Conservation (phyloP, 805 yeast genomes). For the Saccharomycopsis capsularis region DNA sequence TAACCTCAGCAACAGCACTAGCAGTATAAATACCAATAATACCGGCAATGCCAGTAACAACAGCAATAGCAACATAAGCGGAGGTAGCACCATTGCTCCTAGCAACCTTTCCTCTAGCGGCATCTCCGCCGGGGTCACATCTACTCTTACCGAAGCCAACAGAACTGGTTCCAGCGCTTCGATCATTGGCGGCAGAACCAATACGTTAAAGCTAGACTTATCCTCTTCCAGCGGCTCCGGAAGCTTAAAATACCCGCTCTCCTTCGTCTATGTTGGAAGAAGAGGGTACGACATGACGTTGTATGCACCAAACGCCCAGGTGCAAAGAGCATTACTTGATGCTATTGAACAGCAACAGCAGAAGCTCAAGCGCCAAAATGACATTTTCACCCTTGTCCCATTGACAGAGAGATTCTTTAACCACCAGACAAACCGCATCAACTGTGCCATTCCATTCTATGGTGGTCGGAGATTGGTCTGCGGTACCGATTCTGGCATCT, state of each 20-base stretch:
- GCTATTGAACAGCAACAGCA: conserved; percentile 75
- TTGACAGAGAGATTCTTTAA: conserved; percentile 72
- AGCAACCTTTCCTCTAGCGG: background rate
- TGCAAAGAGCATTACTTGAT: conserved; percentile 74
- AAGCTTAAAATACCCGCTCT: conserved; percentile 12
- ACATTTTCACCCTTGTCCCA: conserved; percentile 71
- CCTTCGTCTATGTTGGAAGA: conserved; percentile 21
- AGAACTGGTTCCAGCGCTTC: conserved; percentile 9
- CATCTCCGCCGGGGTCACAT: background rate
- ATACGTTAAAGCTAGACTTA: conserved; percentile 13
- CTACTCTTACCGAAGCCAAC: conserved; percentile 1
- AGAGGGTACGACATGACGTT: conserved; percentile 21
- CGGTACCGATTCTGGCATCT: conserved; percentile 90
- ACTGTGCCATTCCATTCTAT: conserved; percentile 89
- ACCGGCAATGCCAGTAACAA: background rate
- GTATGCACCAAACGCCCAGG: conserved; percentile 25
- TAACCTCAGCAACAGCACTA: background rate
- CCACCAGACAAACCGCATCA: conserved; percentile 60
- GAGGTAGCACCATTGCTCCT: background rate
- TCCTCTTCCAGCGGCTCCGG: background rate
- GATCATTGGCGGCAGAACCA: conserved; percentile 12
- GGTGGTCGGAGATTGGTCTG: conserved; percentile 87
- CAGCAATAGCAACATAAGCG: background rate
- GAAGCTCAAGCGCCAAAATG: conserved; percentile 61
- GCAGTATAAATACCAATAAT: background rate